These are phyloP conservation scores for Seiridium cupressi DNA, from an alignment of 2,329 filamentous ascomycete genomes.

Conservation along the genomic window DNA sequence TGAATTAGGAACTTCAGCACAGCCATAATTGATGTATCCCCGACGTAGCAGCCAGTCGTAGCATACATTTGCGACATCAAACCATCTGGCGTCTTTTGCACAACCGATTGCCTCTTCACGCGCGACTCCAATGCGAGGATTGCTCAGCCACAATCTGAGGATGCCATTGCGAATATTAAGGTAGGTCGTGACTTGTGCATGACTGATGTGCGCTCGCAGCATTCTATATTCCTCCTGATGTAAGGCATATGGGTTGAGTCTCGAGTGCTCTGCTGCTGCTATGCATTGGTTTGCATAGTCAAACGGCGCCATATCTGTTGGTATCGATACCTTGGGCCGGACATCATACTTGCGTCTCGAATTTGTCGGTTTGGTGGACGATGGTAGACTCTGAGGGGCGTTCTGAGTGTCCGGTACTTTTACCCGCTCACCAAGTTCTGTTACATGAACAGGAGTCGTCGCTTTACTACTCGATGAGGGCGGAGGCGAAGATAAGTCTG, in stretches of 20 bases:
- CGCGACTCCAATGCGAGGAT: slow-evolving; percentile 78
- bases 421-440: slow-evolving; percentile 31
- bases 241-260: slow-evolving; percentile 84
- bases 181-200: slow-evolving; percentile 89
- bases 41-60: slow-evolving; percentile 89
- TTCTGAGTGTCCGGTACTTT: slow-evolving; percentile 10
- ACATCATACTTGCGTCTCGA: slow-evolving; percentile 51
- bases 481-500: slow-evolving; percentile 53
- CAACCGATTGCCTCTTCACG: slow-evolving; percentile 87
- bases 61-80: slow-evolving; percentile 81
- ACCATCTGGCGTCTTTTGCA: slow-evolving; percentile 83
- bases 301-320: slow-evolving; percentile 65
- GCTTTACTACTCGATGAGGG: slow-evolving; percentile 58
- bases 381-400: background rate
- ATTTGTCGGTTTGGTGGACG: slow-evolving; percentile 21
- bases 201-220: slow-evolving; percentile 77
- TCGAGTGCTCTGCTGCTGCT: slow-evolving; percentile 81
- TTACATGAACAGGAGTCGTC: slow-evolving; percentile 56
- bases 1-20: slow-evolving; percentile 66
- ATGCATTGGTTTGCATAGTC: slow-evolving; percentile 93
- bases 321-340: slow-evolving; percentile 80
- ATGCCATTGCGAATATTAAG: slow-evolving; percentile 96
- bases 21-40: slow-evolving; percentile 97
- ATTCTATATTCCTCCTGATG: slow-evolving; percentile 82
- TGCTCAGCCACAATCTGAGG: slow-evolving; percentile 82